Conservation (phyloP, 1,139 yeast species). For the Yamadazyma mexicana region DNA sequence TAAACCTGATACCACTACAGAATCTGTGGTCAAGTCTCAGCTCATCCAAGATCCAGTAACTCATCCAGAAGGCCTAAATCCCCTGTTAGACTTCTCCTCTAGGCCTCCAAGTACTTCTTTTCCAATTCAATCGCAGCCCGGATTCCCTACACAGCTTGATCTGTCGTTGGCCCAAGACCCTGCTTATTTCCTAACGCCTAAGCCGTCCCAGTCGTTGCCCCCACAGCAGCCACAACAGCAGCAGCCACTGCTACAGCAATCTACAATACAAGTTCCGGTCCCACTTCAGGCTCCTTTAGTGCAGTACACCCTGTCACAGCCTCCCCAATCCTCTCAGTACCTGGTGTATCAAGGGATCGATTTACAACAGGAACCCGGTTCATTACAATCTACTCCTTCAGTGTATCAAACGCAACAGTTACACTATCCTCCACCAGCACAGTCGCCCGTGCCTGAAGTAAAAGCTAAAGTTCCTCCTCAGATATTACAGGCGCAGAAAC, state of each 20-base stretch:
- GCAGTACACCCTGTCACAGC: not conserved
- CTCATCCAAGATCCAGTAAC: not conserved
- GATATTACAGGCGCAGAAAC: not conserved
- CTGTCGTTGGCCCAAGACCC: conserved; percentile 3
- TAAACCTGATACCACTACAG: too few relatives aligned
- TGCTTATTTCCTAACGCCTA: conserved; percentile 11
- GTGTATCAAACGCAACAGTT: not conserved
- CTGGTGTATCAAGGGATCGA: not conserved
- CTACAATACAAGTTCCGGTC: not conserved
- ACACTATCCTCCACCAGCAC: not conserved
- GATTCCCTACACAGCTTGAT: not conserved
- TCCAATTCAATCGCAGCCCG: conserved; percentile 1
- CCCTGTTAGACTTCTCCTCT: not conserved
- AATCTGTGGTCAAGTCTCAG: too few relatives aligned
- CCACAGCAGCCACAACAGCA: conserved; percentile 3
- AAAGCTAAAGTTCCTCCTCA: not conserved
- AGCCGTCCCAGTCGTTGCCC: conserved; percentile 6
- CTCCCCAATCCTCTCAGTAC: not conserved
- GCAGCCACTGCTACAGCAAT: not conserved
- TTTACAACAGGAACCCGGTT: too few relatives aligned
- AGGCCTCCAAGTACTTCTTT: not conserved
- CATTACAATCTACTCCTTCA: too few relatives aligned
- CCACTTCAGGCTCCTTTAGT: not conserved
- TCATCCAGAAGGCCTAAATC: not conserved
- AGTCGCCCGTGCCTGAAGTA: not conserved